Percentiles rank a stretch among this genome's conserved stretches.
phyloP scores from a whole-genome alignment of 441 rosid genomes.

The Cnidoscolus chayamansa region DNA sequence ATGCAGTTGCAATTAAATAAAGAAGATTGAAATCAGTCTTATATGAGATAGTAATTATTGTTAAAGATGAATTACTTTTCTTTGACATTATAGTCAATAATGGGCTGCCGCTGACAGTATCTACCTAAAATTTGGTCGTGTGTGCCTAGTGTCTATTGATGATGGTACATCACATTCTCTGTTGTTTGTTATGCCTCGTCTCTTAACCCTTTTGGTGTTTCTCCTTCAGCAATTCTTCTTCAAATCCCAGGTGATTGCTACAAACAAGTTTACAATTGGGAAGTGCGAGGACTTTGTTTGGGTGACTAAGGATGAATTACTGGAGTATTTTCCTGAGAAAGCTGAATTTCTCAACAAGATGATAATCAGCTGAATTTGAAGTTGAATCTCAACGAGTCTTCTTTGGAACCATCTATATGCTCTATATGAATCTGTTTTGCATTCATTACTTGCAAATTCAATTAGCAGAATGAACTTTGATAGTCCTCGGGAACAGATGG shows the following conservation, averaged over 20 bases:
- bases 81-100: background rate
- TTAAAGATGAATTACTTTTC: background rate
- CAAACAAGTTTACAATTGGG: constrained; percentile 46
- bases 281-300: constrained; percentile 77
- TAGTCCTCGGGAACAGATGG: constrained; percentile 5
- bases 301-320: constrained; percentile 76
- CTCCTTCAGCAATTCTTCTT: constrained; percentile 70
- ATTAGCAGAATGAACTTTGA: background rate
- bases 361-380: constrained; percentile 63
- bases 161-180: background rate
- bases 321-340: constrained; percentile 70
- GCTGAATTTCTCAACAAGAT: constrained; percentile 68
- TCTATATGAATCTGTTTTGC: constrained; percentile 16
- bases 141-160: background rate
- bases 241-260: constrained; percentile 76
- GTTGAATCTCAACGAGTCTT: background rate
- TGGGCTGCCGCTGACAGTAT: background rate
- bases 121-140: background rate
- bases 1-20: background rate
- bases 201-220: background rate
- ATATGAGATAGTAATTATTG: background rate
- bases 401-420: constrained; percentile 9
- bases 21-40: background rate
- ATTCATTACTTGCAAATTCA: background rate
- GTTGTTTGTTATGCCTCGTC: background rate